Conservation (phyloP, 2,329 filamentous ascomycete genomes). For the Fusarium humuli region DNA sequence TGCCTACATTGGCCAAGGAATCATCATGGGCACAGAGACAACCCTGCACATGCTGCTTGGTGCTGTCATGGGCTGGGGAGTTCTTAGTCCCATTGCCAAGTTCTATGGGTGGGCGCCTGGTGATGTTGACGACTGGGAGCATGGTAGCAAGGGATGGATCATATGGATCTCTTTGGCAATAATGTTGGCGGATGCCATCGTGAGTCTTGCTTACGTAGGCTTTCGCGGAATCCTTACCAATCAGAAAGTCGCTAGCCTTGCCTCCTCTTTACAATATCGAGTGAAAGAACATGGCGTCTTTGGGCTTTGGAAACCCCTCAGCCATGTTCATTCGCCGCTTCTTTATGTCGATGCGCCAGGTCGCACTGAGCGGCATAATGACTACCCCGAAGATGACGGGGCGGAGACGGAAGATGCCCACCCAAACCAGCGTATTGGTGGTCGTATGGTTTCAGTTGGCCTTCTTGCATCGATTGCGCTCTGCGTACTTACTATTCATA, state of each 20-base stretch:
- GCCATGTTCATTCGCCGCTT: constrained; percentile 44
- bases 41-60: constrained; percentile 96
- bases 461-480: constrained; percentile 81
- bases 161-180: constrained; percentile 96
- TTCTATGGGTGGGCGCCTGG: constrained; percentile 89
- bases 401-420: constrained; percentile 81
- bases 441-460: constrained; percentile 76
- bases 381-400: constrained; percentile 48
- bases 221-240: constrained; percentile 65
- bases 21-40: constrained; percentile 97
- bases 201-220: constrained; percentile 85
- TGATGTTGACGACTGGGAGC: constrained; percentile 87
- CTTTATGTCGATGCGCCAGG: constrained; percentile 15
- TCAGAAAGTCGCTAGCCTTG: constrained; percentile 1
- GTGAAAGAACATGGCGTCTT: constrained; percentile 37
- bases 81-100: constrained; percentile 91
- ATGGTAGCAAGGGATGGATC: constrained; percentile 97
- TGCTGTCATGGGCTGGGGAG: constrained; percentile 87
- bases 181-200: constrained; percentile 93
- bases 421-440: constrained; percentile 81
- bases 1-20: constrained; percentile 97
- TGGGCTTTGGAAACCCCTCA: constrained; percentile 33
- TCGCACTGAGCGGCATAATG: constrained; percentile 12
- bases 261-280: constrained; percentile 19
- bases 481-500: constrained; percentile 83